Evolutionary conservation across 1,139 yeast genomes (phyloP).

Genomic region (Taphrina flavorubra): DNA sequence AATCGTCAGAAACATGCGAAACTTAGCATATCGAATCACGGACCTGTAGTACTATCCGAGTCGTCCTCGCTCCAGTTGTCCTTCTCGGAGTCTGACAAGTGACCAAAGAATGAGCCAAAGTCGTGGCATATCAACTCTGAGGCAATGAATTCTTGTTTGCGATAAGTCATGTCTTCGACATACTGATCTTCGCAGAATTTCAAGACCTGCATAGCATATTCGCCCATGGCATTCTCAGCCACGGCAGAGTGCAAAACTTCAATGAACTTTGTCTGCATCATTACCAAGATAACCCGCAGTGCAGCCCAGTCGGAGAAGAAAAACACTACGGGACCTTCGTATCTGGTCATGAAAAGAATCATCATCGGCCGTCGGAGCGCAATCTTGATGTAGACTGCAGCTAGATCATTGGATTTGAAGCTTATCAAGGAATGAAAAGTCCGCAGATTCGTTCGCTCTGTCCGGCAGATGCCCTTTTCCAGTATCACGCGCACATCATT

Average conservation of each 20-base stretch:
- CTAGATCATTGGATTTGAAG: conserved; percentile 3
- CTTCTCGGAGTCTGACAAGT: not conserved
- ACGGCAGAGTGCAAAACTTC: conserved; percentile 10
- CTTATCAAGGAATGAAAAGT: conserved; percentile 1
- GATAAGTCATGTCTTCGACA: not conserved
- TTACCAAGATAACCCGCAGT: not conserved
- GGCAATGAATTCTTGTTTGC: conserved; percentile 1
- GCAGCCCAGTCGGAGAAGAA: conserved; percentile 1
- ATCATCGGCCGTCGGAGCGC: not conserved
- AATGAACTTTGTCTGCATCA: conserved; percentile 13
- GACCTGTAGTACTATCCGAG: not conserved
- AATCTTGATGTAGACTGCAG: conserved; percentile 6
- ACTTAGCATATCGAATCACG: not conserved
- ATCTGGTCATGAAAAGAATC: conserved; percentile 5
- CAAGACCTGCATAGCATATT: not conserved
- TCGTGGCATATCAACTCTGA: conserved; percentile 7
- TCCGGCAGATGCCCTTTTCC: conserved; percentile 6
- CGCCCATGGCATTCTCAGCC: conserved; percentile 6
- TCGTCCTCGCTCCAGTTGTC: conserved; percentile 13
- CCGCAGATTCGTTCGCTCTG: not conserved
- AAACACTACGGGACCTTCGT: conserved; percentile 4
- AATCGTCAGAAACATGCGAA: no score
- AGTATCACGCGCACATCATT: conserved; percentile 1
- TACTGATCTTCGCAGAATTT: conserved; percentile 1
- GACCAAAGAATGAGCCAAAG: not conserved